phyloP scores from a whole-genome alignment of 73 alveolate species.

The Breviolum minutum region DNA sequence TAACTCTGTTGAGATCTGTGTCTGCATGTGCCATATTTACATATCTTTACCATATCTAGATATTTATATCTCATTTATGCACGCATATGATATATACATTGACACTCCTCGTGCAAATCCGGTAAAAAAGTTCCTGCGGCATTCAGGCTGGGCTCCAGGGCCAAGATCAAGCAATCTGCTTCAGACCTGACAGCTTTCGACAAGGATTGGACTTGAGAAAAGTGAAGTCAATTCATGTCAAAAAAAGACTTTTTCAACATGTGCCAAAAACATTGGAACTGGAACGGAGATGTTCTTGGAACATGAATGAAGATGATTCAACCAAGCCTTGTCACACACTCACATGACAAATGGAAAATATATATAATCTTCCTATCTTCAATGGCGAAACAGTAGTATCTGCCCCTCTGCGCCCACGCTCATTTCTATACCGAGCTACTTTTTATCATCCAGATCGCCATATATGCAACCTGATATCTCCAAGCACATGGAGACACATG shows the following conservation, averaged over 20 bases:
- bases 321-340: no score
- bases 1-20: no score
- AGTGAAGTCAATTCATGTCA: background rate
- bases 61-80: no score
- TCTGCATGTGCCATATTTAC: no score
- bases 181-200: background rate
- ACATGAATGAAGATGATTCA: no score
- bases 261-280: background rate
- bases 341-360: no score
- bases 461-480: constrained; percentile 47
- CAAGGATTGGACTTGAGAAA: background rate
- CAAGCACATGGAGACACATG: no score
- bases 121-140: background rate
- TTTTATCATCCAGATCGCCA: constrained; percentile 59
- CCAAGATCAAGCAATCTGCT: constrained; percentile 63
- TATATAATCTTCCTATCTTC: no score
- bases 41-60: no score
- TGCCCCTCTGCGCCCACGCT: background rate
- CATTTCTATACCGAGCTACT: background rate
- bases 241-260: background rate
- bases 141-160: background rate
- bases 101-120: no score
- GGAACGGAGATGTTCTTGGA: background rate
- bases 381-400: background rate
- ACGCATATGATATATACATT: no score